These are phyloP conservation scores for Scutellaria minor DNA, from an alignment of 257 asterid species.

Conservation along the genomic window DNA sequence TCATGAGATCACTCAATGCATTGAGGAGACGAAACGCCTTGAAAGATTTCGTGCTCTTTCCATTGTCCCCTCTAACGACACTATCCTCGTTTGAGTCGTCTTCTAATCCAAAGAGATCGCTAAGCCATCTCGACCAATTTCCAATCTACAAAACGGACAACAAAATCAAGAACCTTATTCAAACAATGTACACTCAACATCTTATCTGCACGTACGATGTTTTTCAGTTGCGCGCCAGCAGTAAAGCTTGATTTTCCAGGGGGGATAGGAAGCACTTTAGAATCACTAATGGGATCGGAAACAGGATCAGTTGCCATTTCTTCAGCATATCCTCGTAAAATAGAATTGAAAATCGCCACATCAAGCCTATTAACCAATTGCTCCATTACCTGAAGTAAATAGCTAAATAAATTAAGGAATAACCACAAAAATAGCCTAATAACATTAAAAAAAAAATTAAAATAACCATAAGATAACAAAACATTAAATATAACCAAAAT, in stretches of 20 bases:
- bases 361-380: slow-evolving; percentile 87
- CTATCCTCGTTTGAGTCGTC: slow-evolving; percentile 43
- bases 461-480: no score
- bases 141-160: slow-evolving; percentile 60
- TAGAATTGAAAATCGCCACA: slow-evolving; percentile 96
- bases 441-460: no score
- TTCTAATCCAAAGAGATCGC: slow-evolving; percentile 75
- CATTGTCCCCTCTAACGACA: slow-evolving; percentile 27
- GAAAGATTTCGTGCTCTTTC: slow-evolving; percentile 43
- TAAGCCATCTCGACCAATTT: slow-evolving; percentile 90
- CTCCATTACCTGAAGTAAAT: slow-evolving; percentile 74
- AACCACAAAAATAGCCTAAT: not conserved
- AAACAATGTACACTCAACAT: not conserved
- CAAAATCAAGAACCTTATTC: slow-evolving; percentile 13
- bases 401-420: not conserved
- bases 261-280: slow-evolving; percentile 80
- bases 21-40: slow-evolving; percentile 80
- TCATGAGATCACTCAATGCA: slow-evolving; percentile 86
- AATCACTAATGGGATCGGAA: slow-evolving; percentile 87
- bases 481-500: no score
- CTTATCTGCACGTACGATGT: slow-evolving; percentile 64
- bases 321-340: slow-evolving; percentile 79
- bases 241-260: slow-evolving; percentile 87
- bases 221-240: slow-evolving; percentile 88
- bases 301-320: slow-evolving; percentile 94